These are phyloP conservation scores for Penicillium fimorum DNA, from an alignment of 495 filamentous ascomycete genomes.

Conservation along the genomic window DNA sequence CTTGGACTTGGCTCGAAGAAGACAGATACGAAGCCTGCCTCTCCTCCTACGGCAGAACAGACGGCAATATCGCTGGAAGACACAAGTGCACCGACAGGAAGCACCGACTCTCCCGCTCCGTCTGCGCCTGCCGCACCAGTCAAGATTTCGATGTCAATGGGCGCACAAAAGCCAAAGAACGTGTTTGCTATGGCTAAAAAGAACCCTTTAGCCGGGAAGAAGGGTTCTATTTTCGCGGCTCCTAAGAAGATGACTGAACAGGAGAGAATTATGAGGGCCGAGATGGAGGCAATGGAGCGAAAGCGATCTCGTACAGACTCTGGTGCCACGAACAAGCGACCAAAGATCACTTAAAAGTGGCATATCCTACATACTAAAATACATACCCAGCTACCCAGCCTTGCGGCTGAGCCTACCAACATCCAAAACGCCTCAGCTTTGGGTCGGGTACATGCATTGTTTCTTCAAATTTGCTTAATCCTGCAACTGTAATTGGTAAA, in stretches of 20 bases:
- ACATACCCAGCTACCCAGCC: neutral
- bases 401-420: neutral
- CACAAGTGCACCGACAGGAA: conserved; percentile 22
- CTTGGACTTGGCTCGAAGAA: conserved; percentile 55
- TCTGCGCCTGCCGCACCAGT: conserved; percentile 28
- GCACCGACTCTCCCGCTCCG: conserved; percentile 23
- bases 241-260: conserved; percentile 82
- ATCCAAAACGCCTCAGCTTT: neutral
- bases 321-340: conserved; percentile 38
- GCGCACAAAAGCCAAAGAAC: conserved; percentile 68
- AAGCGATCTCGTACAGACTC: conserved; percentile 52
- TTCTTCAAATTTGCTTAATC: neutral
- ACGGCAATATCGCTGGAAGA: conserved; percentile 17
- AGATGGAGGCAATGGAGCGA: conserved; percentile 65
- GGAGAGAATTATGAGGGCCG: conserved; percentile 89
- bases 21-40: conserved; percentile 30
- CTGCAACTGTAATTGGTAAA: neutral
- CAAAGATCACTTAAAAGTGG: conserved; percentile 31
- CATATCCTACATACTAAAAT: neutral
- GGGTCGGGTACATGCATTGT: neutral
- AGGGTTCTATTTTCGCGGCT: conserved; percentile 54
- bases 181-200: conserved; percentile 72
- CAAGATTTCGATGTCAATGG: conserved; percentile 60
- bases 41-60: conserved; percentile 21
- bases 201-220: conserved; percentile 64